Evolutionary conservation across 2,329 filamentous ascomycete genomes (phyloP), one percentile per base, ranked within the genome.

Genomic region (Penicillium digitatum): DNA sequence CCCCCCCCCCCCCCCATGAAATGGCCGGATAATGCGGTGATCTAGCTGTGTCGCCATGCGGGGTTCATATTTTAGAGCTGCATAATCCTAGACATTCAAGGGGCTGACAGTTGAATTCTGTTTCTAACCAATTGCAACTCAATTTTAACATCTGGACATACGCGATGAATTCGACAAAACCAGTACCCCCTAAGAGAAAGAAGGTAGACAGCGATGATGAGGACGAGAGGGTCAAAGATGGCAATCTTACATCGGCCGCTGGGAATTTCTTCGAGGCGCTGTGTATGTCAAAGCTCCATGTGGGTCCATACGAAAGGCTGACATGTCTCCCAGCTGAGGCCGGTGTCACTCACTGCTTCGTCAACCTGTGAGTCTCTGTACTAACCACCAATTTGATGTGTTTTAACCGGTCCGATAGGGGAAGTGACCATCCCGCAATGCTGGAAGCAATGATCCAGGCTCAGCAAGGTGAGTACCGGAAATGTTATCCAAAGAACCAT

Each of bases 401-500:
- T 39, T 29, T 52, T 44, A 47, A 51, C 38, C 4, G 1, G n/a
- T 43, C 8, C 10, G 14, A 37, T 37, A 63, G 61, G 18, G 78
- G 78, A 16, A 79, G 75, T 11, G 78, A 80, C 50, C 78, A 90
- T 68, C 87, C 87, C 4, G 84, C 83, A 31, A 87, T 90, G 66
- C 82, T 91, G 39, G 87, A 90, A 70, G 88, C 88, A 20, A 89
- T 90, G 70, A 84, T 88, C 62, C 87, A 87, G 66, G 87, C 86
- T 6, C 83, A 88, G 66, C 81, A 82, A 58, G 85, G 88, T 65
- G 81, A 78, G 57, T 77, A 78, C 42, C 3, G 3, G 10, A 22
- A 5, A 24, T 5, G 11, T 0, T 8, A 7, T n/a, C 3, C 10
- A 20, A 22, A 16, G 18, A 8, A 20, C n/a, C 24, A 38, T 8